Percentiles rank a stretch among this genome's conserved stretches.
Conservation (phyloP, 83 land plant species). For the Larix sibirica region DNA sequence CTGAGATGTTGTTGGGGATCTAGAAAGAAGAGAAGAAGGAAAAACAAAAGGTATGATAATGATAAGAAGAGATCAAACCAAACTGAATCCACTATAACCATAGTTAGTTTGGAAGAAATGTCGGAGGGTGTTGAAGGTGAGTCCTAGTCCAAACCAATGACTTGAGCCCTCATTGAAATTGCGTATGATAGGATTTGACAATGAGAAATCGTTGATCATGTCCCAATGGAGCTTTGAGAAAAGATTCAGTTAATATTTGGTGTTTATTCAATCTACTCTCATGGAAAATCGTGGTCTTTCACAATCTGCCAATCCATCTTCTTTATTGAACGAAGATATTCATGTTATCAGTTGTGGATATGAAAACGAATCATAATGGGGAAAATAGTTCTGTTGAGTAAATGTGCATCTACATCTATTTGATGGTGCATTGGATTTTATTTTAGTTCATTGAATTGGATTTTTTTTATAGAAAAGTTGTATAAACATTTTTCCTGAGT, state of each 20-base stretch:
- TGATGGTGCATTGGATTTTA: neutral
- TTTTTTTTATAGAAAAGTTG: neutral
- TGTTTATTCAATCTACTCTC: too few relatives aligned
- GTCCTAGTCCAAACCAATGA: too few relatives aligned
- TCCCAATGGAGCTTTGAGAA: too few relatives aligned
- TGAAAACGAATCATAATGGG: too few relatives aligned
- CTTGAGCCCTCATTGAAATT: too few relatives aligned
- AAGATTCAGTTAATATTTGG: too few relatives aligned
- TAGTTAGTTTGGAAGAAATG: conserved; percentile 35
- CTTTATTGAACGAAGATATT: too few relatives aligned
- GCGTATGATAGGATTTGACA: too few relatives aligned
- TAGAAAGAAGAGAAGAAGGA: neutral
- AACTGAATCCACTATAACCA: conserved; percentile 34
- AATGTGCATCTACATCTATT: neutral
- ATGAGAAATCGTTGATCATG: too few relatives aligned
- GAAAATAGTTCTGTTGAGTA: neutral
- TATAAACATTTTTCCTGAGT: neutral
- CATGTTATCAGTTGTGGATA: too few relatives aligned
- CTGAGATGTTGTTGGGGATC: conserved; percentile 28
- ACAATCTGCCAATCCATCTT: too few relatives aligned
- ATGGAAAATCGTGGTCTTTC: too few relatives aligned
- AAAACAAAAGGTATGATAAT: conserved; percentile 26
- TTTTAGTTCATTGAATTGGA: neutral
- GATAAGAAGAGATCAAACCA: conserved; percentile 14
- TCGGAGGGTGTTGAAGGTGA: conserved; percentile 31